phyloP scores from a whole-genome alignment of 176 grass and related monocot species.

The Oryza glaberrima region DNA sequence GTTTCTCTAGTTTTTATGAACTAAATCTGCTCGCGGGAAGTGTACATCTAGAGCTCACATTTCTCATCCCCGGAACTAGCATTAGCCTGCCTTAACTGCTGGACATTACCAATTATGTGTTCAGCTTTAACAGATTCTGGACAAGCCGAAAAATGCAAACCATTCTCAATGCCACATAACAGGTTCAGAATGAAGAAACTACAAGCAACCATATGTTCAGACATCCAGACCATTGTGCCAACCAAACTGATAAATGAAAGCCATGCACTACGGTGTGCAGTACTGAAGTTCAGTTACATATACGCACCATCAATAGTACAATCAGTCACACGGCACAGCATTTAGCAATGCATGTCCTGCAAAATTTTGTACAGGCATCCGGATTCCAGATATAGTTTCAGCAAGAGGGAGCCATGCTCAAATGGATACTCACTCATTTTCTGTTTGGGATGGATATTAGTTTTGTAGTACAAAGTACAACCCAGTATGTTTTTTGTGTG shows the following conservation, averaged over 20 bases:
- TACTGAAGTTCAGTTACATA: background rate
- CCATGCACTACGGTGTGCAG: background rate
- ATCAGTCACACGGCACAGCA: background rate
- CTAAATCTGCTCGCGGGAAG: too few species aligned
- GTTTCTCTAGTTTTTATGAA: too few species aligned
- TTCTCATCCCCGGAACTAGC: background rate
- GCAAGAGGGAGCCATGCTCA: background rate
- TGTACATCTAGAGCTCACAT: background rate
- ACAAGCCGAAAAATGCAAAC: background rate
- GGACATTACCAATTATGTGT: background rate
- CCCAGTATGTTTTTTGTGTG: background rate
- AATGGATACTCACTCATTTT: background rate
- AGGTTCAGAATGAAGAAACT: background rate
- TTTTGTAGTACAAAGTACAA: background rate
- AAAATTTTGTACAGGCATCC: background rate
- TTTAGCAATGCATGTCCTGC: background rate
- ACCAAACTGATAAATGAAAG: background rate
- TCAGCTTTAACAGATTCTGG: background rate
- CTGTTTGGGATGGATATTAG: background rate
- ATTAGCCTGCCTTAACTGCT: background rate
- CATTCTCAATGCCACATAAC: background rate
- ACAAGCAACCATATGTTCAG: background rate
- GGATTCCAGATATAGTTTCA: background rate
- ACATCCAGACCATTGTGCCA: background rate
- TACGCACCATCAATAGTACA: background rate